A percentile compares a stretch with the other conserved stretches of the same genome.
These are phyloP conservation scores for Rhytidiadelphus loreus DNA, from an alignment of 225 moss, liverwort and hornwort genomes.

Conservation along the genomic window DNA sequence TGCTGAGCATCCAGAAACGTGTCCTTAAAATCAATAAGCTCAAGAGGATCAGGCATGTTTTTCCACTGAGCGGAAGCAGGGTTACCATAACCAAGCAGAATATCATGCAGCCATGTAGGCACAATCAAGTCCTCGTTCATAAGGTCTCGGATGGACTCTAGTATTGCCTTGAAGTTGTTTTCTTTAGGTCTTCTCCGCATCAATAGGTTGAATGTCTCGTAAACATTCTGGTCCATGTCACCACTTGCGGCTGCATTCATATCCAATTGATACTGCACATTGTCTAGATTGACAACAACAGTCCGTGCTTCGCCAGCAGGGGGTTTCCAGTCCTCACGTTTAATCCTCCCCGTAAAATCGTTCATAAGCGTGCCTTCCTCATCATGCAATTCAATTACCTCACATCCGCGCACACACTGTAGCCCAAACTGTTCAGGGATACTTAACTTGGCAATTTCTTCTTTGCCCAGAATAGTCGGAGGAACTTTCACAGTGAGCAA, in stretches of 20 bases:
- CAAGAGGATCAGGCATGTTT: conserved; percentile 81
- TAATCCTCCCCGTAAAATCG: conserved; percentile 89
- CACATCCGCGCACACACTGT: conserved; percentile 88
- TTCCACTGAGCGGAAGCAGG: conserved; percentile 94
- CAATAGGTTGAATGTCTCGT: conserved; percentile 81
- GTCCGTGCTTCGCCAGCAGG: conserved; percentile 88
- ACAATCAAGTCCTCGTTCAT: conserved; percentile 99
- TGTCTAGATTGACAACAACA: conserved; percentile 75
- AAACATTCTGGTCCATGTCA: conserved; percentile 60
- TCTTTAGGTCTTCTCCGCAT: conserved; percentile 97
- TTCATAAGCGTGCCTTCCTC: conserved; percentile 95
- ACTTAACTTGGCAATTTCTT: conserved; percentile 59
- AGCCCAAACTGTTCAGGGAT: conserved; percentile 79
- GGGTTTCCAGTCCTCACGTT: conserved; percentile 97
- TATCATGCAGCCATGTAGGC: conserved; percentile 91
- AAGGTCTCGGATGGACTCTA: conserved; percentile 95
- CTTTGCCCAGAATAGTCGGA: conserved; percentile 45
- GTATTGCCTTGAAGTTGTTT: conserved; percentile 97
- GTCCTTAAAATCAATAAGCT: conserved; percentile 88
- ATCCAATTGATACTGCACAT: conserved; percentile 94
- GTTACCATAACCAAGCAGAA: conserved; percentile 94
- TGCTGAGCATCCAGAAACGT: conserved; percentile 91
- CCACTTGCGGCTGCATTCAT: conserved; percentile 57
- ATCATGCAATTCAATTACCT: conserved; percentile 89
- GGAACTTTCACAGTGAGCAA: conserved; percentile 64